These are phyloP conservation scores for Ganoderma meredithae DNA, from an alignment of 1,284 basidiomycete genomes.

Conservation along the genomic window DNA sequence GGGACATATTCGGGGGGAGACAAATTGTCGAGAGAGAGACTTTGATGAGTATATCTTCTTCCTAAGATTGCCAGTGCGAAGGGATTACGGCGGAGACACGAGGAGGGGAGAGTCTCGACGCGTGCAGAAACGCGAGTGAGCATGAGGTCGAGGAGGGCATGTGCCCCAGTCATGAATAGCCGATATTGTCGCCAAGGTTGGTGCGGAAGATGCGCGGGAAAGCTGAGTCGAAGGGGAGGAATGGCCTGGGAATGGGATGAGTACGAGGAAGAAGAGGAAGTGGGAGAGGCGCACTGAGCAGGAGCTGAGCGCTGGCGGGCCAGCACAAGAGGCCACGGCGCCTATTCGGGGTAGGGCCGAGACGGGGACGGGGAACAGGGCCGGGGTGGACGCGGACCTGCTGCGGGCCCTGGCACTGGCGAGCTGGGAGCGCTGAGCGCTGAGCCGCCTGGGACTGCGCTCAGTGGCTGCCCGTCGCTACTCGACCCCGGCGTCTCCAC, in stretches of 20 bases:
- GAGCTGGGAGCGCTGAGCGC: too few relatives aligned
- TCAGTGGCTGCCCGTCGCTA: background rate
- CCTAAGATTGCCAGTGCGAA: background rate
- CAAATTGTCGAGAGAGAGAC: slow-evolving; percentile 1
- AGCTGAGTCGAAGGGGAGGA: background rate
- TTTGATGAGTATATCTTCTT: slow-evolving; percentile 23
- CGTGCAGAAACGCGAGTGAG: slow-evolving; percentile 31
- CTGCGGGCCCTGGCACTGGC: too few relatives aligned
- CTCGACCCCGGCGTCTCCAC: background rate
- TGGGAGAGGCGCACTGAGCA: background rate
- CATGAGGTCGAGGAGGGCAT: slow-evolving; percentile 34
- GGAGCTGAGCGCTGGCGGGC: background rate
- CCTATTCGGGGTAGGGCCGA: background rate
- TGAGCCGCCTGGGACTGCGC: too few relatives aligned
- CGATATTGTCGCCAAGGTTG: background rate
- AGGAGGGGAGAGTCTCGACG: slow-evolving; percentile 20
- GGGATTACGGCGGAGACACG: slow-evolving; percentile 6
- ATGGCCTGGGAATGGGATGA: background rate
- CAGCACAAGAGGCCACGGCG: background rate
- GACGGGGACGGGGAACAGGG: too few relatives aligned
- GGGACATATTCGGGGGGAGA: slow-evolving; percentile 3
- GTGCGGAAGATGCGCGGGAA: background rate
- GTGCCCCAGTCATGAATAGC: slow-evolving; percentile 30
- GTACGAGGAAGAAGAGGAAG: background rate
- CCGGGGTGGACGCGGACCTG: too few relatives aligned